Evolutionary conservation across 768 basidiomycete genomes (phyloP).

Genomic region (Hygrocybe punicea): DNA sequence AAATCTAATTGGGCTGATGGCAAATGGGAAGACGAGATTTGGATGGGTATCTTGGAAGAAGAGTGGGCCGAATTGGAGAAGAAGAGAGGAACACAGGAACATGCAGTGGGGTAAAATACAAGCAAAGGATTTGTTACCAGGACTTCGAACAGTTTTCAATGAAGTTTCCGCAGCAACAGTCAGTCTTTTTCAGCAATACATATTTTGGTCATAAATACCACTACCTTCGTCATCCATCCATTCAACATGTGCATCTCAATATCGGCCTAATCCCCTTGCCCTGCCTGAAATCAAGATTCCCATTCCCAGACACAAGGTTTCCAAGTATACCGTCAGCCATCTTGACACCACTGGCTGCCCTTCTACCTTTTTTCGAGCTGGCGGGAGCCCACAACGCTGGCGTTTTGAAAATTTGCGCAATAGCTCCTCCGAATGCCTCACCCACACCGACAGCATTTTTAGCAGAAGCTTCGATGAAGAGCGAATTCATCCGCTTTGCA

Average conservation of each 20-base stretch:
- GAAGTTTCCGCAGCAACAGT: constrained; percentile 20
- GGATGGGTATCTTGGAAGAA: constrained; percentile 28
- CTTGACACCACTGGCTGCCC: not conserved
- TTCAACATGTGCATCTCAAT: no score
- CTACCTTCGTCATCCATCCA: no score
- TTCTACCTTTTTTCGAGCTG: not conserved
- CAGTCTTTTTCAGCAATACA: not conserved
- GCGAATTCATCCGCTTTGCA: constrained; percentile 73
- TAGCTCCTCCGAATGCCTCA: constrained; percentile 70
- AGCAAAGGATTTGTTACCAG: no score
- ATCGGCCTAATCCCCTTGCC: no score
- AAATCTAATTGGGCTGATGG: constrained; percentile 35
- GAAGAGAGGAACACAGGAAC: no score
- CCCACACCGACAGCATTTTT: constrained; percentile 85
- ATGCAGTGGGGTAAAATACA: no score
- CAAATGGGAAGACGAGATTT: constrained; percentile 37
- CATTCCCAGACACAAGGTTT: no score
- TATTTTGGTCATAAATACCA: no score
- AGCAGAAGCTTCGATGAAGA: constrained; percentile 91
- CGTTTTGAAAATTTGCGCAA: constrained; percentile 76
- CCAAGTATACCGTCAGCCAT: no score
- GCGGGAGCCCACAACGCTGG: constrained; percentile 66
- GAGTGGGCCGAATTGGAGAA: no score
- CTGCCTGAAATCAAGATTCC: no score
- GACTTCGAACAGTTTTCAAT: no score